These are phyloP conservation scores for Cucurbita maxima DNA, from an alignment of 306 rosid genomes.

Conservation along the genomic window DNA sequence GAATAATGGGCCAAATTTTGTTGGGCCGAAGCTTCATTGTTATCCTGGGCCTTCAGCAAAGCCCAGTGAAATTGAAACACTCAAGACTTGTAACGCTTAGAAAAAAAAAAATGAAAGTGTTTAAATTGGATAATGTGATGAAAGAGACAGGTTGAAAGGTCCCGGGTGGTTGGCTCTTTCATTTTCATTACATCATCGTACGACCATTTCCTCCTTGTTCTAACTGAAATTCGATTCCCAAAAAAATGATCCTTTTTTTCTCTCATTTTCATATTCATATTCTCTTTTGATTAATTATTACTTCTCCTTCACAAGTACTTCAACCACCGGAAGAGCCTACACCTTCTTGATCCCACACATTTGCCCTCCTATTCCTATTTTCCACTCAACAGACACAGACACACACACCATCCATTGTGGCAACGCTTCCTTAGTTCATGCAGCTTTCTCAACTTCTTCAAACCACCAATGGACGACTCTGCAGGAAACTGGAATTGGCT, in stretches of 20 bases:
- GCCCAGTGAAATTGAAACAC: neutral
- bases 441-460: neutral
- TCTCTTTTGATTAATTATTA: neutral
- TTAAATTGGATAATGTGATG: neutral
- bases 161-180: neutral
- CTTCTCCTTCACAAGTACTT: neutral
- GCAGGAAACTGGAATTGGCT: constrained; percentile 36
- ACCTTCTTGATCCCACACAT: neutral
- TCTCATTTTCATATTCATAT: neutral
- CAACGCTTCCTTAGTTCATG: neutral
- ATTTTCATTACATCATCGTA: neutral
- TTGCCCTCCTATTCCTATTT: neutral
- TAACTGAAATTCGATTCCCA: neutral
- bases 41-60: neutral
- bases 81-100: too few species aligned
- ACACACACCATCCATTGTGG: neutral
- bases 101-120: neutral
- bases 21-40: neutral
- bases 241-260: neutral
- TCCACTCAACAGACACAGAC: neutral
- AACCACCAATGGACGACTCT: constrained; percentile 28
- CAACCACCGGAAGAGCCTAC: neutral
- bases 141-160: neutral
- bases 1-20: neutral
- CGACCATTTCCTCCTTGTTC: neutral